These are phyloP conservation scores for Euptelea pleiosperma DNA, from an alignment of 164 flowering plant genomes.

Conservation along the genomic window DNA sequence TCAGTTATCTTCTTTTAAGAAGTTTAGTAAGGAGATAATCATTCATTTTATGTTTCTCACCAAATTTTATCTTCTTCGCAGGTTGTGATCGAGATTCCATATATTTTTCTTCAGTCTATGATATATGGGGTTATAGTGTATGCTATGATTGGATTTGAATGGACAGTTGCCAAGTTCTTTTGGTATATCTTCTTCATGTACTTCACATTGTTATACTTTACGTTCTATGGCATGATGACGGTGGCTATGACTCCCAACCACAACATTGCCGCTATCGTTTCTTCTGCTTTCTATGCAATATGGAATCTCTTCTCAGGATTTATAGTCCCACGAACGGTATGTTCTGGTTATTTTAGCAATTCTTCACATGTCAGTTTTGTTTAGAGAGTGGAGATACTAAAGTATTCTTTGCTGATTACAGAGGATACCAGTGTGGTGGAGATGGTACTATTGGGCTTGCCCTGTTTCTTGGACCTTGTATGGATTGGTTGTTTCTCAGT, in stretches of 20 bases:
- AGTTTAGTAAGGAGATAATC: no score
- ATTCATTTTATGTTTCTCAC: not conserved
- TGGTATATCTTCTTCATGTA: slow-evolving; percentile 51
- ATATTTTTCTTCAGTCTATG: slow-evolving; percentile 33
- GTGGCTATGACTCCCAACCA: slow-evolving; percentile 53
- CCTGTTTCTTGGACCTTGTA: slow-evolving; percentile 58
- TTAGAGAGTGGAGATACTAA: not conserved
- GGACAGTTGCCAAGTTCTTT: slow-evolving; percentile 47
- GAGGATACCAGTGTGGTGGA: slow-evolving; percentile 66
- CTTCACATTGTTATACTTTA: slow-evolving; percentile 49
- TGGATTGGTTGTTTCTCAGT: slow-evolving; percentile 50
- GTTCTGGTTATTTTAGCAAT: not conserved
- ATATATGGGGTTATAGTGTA: slow-evolving; percentile 41
- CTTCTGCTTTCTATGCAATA: slow-evolving; percentile 28
- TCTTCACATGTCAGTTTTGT: not conserved
- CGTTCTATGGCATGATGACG: slow-evolving; percentile 57
- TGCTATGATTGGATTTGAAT: slow-evolving; percentile 55
- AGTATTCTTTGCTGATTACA: slow-evolving; percentile 18
- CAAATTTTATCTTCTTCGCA: slow-evolving; percentile 6
- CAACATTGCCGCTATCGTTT: slow-evolving; percentile 34
- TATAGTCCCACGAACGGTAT: slow-evolving; percentile 32
- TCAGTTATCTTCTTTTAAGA: not conserved
- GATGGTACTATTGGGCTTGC: slow-evolving; percentile 50
- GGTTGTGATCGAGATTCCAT: slow-evolving; percentile 40
- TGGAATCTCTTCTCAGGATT: slow-evolving; percentile 51